phyloP scores from a whole-genome alignment of 441 rosid species.

The Viola pubescens region DNA sequence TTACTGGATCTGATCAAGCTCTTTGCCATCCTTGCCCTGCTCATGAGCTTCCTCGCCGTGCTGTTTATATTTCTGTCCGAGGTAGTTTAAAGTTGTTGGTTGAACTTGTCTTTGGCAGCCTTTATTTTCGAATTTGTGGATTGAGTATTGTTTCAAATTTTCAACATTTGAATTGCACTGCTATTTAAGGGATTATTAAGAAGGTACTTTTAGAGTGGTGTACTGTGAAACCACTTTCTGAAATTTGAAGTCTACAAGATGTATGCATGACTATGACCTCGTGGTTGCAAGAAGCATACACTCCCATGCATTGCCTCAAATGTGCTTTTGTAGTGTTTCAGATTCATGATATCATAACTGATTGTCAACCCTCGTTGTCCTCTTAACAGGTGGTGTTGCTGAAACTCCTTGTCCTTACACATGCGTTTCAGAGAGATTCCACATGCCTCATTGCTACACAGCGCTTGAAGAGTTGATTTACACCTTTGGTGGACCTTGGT shows the following conservation, averaged over 20 bases:
- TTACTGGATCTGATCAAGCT: constrained; percentile 70
- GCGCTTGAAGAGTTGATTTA: constrained; percentile 96
- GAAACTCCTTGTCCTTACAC: constrained; percentile 90
- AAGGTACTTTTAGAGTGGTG: no score
- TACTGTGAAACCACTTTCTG: no score
- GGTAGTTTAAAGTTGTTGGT: constrained; percentile 36
- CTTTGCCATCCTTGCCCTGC: constrained; percentile 77
- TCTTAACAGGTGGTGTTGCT: constrained; percentile 72
- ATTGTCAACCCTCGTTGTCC: neutral
- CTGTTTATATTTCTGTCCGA: constrained; percentile 68
- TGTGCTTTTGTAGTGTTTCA: neutral
- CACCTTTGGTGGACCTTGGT: constrained; percentile 99
- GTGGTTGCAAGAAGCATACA: neutral
- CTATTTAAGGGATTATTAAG: no score
- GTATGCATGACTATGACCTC: no score
- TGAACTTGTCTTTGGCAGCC: no score
- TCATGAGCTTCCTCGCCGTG: constrained; percentile 82
- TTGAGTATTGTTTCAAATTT: no score
- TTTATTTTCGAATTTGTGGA: no score
- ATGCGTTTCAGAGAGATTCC: constrained; percentile 92
- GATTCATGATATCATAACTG: neutral
- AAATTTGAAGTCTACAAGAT: no score
- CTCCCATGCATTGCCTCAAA: constrained; percentile 1
- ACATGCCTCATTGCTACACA: constrained; percentile 95
- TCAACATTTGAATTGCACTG: no score